A percentile compares a stretch with the other conserved stretches of the same genome.
Evolutionary conservation across 768 basidiomycete species (phyloP).

Genomic region (Dentipellis fragilis): DNA sequence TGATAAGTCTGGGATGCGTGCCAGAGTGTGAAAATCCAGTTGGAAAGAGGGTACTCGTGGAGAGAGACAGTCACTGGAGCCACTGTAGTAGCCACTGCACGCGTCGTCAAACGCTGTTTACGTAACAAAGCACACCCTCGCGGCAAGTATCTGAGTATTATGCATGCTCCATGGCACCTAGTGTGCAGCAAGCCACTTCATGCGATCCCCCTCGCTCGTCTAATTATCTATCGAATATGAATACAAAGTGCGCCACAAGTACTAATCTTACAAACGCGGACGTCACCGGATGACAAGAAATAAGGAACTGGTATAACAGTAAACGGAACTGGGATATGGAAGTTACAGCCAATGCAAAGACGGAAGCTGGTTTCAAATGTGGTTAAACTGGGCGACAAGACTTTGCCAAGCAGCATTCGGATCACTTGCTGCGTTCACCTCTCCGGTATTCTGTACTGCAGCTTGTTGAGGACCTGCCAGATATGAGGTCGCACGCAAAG

Average conservation of each 20-base stretch:
- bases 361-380: conserved; percentile 3
- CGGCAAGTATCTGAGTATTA: too few relatives aligned
- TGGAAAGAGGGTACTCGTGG: neutral
- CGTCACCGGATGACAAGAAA: neutral
- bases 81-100: too few relatives aligned
- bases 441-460: conserved; percentile 3
- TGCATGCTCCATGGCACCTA: neutral
- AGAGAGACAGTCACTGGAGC: too few relatives aligned
- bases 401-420: conserved; percentile 14
- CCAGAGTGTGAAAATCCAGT: neutral
- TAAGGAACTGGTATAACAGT: neutral
- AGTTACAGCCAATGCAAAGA: neutral
- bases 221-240: too few relatives aligned
- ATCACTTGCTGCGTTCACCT: conserved; percentile 10
- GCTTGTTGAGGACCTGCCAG: conserved; percentile 2
- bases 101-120: too few relatives aligned
- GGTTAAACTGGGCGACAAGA: conserved; percentile 14
- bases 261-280: neutral
- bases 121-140: too few relatives aligned
- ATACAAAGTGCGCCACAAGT: neutral
- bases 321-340: neutral
- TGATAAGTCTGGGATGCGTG: neutral
- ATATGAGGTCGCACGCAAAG: conserved; percentile 11
- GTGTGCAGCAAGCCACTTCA: neutral
- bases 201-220: neutral